These are phyloP conservation scores for Penicillium sp. DNA, from an alignment of 2,329 filamentous ascomycete species.

Conservation along the genomic window DNA sequence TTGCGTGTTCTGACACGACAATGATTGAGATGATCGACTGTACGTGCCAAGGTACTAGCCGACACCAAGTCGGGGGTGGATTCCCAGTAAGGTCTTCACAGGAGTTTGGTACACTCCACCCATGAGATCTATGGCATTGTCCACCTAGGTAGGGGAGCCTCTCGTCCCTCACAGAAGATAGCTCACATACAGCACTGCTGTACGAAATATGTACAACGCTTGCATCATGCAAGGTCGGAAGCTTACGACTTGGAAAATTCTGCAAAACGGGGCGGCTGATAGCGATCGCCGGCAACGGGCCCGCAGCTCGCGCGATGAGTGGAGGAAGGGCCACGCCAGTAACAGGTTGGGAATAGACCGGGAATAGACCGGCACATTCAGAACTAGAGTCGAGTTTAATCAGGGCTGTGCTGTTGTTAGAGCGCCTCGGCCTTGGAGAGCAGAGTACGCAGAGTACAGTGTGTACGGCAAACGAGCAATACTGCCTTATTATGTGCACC, in stretches of 20 bases:
- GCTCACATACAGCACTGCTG: constrained; percentile 5
- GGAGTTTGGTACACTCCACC: not conserved
- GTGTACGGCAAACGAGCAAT: not conserved
- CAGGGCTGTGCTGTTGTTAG: not conserved
- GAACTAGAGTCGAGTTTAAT: constrained; percentile 1
- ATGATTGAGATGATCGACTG: not conserved
- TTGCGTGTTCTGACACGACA: not conserved
- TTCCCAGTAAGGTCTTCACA: not conserved
- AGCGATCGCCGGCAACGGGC: constrained; percentile 20
- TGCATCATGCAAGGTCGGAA: not conserved
- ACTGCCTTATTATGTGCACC: not conserved
- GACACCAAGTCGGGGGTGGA: not conserved
- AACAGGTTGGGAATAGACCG: constrained; percentile 6
- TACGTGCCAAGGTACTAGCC: not conserved
- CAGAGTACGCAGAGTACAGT: not conserved
- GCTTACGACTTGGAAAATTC: not conserved
- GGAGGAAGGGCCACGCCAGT: constrained; percentile 14
- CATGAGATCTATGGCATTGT: not conserved
- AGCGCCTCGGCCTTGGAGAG: not conserved
- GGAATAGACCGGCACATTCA: constrained; percentile 3
- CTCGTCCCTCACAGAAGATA: constrained; percentile 12
- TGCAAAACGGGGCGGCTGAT: constrained; percentile 15
- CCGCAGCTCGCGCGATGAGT: constrained; percentile 12
- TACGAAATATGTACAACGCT: not conserved
- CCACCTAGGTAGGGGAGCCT: not conserved